Conservation (phyloP, 2,329 filamentous ascomycete genomes). For the Talaromyces sp. region DNA sequence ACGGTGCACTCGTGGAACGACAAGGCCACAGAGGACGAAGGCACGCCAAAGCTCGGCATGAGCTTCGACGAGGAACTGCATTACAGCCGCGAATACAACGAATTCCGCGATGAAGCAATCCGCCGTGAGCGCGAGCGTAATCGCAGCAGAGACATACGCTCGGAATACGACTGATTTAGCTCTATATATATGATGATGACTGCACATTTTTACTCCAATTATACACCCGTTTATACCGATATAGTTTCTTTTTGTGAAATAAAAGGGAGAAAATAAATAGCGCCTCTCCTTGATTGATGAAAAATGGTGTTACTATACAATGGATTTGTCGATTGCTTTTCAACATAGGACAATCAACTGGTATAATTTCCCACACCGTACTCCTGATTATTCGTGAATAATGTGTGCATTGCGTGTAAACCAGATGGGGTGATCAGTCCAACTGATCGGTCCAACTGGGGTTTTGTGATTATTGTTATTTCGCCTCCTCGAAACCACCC, state of each 20-base stretch:
- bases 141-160: neutral
- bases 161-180: neutral
- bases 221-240: neutral
- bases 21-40: conserved; percentile 58
- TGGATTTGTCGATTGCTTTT: neutral
- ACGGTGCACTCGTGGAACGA: conserved; percentile 76
- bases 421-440: neutral
- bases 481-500: neutral
- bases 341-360: neutral
- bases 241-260: neutral
- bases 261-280: neutral
- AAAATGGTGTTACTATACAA: neutral
- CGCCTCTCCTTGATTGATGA: neutral
- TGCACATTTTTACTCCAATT: neutral
- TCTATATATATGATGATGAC: neutral
- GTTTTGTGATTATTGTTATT: neutral
- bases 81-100: conserved; percentile 42
- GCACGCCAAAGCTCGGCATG: conserved; percentile 52
- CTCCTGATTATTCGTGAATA: conserved; percentile 1
- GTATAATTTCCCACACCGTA: conserved; percentile 2
- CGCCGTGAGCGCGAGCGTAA: neutral
- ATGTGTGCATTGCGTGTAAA: neutral
- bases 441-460: neutral
- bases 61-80: conserved; percentile 58
- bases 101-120: conserved; percentile 17